Percentiles rank a stretch among this genome's conserved stretches.
These are phyloP conservation scores for Physcia stellaris DNA, from an alignment of 495 filamentous ascomycete species.

Conservation along the genomic window DNA sequence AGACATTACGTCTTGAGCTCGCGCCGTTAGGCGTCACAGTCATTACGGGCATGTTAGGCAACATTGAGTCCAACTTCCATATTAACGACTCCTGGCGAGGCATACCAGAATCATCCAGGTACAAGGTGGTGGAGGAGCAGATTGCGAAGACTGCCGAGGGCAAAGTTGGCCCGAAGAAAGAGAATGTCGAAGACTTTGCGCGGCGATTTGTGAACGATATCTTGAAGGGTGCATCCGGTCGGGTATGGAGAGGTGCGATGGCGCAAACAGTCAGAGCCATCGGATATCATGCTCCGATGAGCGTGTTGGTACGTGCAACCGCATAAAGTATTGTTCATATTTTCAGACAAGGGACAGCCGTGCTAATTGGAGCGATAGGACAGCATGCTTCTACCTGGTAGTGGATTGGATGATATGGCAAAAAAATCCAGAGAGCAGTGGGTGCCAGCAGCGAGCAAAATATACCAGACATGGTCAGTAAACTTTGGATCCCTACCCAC, in stretches of 20 bases:
- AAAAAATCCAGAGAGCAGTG: background rate
- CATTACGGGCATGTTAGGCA: too few species aligned
- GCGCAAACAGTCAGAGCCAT: background rate
- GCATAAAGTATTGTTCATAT: background rate
- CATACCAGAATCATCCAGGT: background rate
- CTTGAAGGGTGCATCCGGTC: background rate
- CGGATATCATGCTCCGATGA: background rate
- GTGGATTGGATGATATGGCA: background rate
- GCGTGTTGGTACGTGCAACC: background rate
- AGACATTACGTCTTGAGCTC: conserved; percentile 27
- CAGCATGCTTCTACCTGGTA: background rate
- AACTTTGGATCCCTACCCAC: too few species aligned
- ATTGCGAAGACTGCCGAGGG: background rate
- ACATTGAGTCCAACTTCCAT: background rate
- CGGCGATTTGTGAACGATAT: background rate
- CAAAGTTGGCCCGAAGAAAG: background rate
- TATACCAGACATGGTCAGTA: too few species aligned
- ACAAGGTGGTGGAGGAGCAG: background rate
- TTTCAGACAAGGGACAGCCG: background rate
- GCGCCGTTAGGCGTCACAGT: conserved; percentile 27
- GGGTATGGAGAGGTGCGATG: background rate
- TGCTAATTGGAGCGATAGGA: background rate
- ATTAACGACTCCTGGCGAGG: background rate
- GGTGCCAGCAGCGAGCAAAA: too few species aligned
- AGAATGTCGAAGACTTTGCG: background rate